A percentile compares a stretch with the other conserved stretches of the same genome.
These are phyloP conservation scores for Acarospora socialis DNA, from an alignment of 2,329 filamentous ascomycete species.

Conservation along the genomic window DNA sequence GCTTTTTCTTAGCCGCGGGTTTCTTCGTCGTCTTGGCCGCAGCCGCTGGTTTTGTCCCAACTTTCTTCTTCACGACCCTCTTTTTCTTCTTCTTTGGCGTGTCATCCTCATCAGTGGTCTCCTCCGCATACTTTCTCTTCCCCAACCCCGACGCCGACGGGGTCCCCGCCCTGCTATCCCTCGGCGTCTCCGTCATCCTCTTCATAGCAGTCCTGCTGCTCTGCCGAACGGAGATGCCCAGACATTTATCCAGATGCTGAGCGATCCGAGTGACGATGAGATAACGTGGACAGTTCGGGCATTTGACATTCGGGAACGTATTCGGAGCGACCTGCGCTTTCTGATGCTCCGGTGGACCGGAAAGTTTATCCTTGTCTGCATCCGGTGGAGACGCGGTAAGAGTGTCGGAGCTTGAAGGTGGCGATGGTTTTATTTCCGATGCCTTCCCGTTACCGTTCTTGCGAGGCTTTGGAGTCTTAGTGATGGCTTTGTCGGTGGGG, in stretches of 20 bases:
- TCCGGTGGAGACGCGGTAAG: neutral
- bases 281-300: conserved; percentile 47
- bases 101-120: neutral
- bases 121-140: neutral
- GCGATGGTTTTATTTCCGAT: too few species aligned
- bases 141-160: conserved; percentile 8
- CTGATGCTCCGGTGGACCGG: neutral
- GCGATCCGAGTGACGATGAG: conserved; percentile 46
- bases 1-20: too few species aligned
- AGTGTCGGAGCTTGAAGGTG: neutral
- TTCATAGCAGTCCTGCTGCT: conserved; percentile 36
- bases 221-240: conserved; percentile 42
- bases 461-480: conserved; percentile 19
- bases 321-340: too few species aligned
- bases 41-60: too few species aligned
- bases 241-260: conserved; percentile 46
- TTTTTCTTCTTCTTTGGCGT: conserved; percentile 1
- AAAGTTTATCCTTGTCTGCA: neutral
- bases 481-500: conserved; percentile 13
- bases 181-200: conserved; percentile 28
- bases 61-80: neutral
- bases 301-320: conserved; percentile 32
- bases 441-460: conserved; percentile 34
- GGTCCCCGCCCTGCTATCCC: conserved; percentile 29
- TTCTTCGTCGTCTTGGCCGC: too few species aligned